Base-by-base conservation (phyloP, 306 rosid genomes). In the Cicer cuneatum region DNA sequence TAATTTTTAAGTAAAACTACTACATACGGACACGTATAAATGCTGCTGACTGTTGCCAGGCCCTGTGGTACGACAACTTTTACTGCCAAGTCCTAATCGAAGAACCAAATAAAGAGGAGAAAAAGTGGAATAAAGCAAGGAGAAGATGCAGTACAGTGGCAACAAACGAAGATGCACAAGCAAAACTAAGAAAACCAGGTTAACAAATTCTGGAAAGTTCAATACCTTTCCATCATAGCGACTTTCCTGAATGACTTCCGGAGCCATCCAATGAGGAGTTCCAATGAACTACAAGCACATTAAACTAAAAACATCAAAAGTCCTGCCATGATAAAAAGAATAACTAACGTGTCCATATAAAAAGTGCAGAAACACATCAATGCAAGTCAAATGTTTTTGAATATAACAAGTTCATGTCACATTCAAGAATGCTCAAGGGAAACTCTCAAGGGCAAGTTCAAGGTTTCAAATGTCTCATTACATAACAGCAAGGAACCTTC, bases 211-310 rank as follows among this genome's bases (percentile, higher is more conserved):
- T 49, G 70, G 57, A 64, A 75, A 41, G 62, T 35, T 14, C 45
- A 51, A 41, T 87, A 94, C 99, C 97, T 94, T 94, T 68, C 96
- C 99, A 75, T 94, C 97, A 70, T 94, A 94, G 54, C 99, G 99
- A 80, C 95, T 94, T 87, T 94, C 99, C 78, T 94, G 97, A 87
- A 94, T 94, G 77, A 94, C 97, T 87, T 94, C 97, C 0, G 97
- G 99, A 83, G 99, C 99, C 99, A 94, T 94, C 99, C 99, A 94
- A 85, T 94, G 99, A 43, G 99, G 99, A 46, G 97, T 94, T 75
- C 99, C 99, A 62, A 94, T 94, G 88, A 91, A 94, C 97, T 94
- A 90, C 33, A 80, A 82, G 69, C 77, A 78, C 77, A 53, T 81
- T 19, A 75, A 84, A 85, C 53, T 49, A 15, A 76, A 74, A 53